These are phyloP conservation scores for Exobasidium cylindrosporum DNA, from an alignment of 1,284 basidiomycete genomes.

Conservation along the genomic window DNA sequence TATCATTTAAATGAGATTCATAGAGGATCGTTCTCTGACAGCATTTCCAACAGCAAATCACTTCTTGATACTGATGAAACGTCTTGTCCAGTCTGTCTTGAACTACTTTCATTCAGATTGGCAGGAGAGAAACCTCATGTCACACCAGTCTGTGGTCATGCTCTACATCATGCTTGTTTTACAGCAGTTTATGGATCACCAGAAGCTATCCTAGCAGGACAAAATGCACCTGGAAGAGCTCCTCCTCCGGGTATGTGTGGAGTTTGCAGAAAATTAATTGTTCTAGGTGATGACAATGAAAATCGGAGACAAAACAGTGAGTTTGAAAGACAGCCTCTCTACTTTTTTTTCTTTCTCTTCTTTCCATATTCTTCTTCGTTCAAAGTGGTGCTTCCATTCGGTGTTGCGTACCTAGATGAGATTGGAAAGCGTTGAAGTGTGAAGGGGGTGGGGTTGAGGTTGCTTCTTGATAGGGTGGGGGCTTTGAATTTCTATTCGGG, in stretches of 20 bases:
- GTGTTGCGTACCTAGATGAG: too few species aligned
- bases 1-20: too few species aligned
- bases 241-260: constrained; percentile 80
- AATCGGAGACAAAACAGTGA: constrained; percentile 12
- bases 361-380: too few species aligned
- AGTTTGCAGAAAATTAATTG: constrained; percentile 91
- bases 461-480: too few species aligned
- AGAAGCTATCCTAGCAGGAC: constrained; percentile 59
- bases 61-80: constrained; percentile 63
- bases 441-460: too few species aligned
- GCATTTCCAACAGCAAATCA: neutral
- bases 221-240: constrained; percentile 11
- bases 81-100: constrained; percentile 85
- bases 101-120: constrained; percentile 79
- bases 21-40: neutral
- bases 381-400: too few species aligned
- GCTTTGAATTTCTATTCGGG: too few species aligned
- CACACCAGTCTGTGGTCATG: constrained; percentile 94
- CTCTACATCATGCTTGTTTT: constrained; percentile 91
- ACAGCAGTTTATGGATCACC: constrained; percentile 88
- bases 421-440: neutral
- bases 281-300: constrained; percentile 66
- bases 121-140: constrained; percentile 91
- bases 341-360: neutral
- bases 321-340: too few species aligned